phyloP scores from a whole-genome alignment of 345 rosid species.

The Aethionema arabicum region DNA sequence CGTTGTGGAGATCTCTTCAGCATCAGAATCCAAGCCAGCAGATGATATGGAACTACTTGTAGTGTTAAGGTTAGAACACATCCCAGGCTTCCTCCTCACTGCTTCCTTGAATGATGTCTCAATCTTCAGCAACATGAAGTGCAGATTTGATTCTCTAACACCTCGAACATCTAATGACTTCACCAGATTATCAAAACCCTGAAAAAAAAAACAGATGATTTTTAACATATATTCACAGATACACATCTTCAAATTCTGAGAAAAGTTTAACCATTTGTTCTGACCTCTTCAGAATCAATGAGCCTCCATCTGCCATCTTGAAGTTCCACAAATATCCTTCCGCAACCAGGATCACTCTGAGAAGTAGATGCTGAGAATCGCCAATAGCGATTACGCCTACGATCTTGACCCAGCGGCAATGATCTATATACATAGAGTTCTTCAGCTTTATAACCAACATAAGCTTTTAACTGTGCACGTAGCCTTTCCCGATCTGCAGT shows the following conservation, averaged over 20 bases:
- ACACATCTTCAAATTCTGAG: background rate
- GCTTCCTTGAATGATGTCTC: conserved; percentile 70
- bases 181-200: conserved; percentile 68
- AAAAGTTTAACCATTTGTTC: background rate
- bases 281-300: conserved; percentile 76
- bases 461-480: conserved; percentile 67
- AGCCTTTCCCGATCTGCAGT: conserved; percentile 70
- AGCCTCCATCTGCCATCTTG: conserved; percentile 75
- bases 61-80: conserved; percentile 33
- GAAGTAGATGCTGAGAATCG: conserved; percentile 73
- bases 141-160: conserved; percentile 71
- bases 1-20: conserved; percentile 55
- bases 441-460: conserved; percentile 79
- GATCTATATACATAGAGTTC: conserved; percentile 72
- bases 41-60: conserved; percentile 38
- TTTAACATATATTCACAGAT: background rate
- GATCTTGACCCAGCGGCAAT: conserved; percentile 87
- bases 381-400: conserved; percentile 90
- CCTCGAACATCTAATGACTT: conserved; percentile 81
- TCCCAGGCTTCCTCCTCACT: conserved; percentile 37
- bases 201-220: conserved; percentile 26
- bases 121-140: conserved; percentile 63
- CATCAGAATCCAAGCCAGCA: conserved; percentile 44
- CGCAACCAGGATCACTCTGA: conserved; percentile 76
- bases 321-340: conserved; percentile 80